phyloP scores from a whole-genome alignment of 2,329 filamentous ascomycete species.

The Scedosporium dehoogii region DNA sequence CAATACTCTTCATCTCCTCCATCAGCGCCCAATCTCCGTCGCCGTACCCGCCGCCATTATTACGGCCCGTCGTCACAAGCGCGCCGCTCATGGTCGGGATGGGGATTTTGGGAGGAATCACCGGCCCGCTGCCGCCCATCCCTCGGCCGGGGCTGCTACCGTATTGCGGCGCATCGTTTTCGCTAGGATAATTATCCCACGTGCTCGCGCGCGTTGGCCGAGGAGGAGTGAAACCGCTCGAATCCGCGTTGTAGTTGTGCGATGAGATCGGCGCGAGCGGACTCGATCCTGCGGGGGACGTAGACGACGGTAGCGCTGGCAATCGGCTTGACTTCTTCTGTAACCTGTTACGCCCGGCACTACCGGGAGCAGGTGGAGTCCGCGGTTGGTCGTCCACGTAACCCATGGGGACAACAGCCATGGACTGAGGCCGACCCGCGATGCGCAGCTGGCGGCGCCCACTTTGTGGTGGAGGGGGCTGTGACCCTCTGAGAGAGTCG shows the following conservation, averaged over 20 bases:
- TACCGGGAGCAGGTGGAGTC: slow-evolving; percentile 20
- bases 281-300: slow-evolving; percentile 28
- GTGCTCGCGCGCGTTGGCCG: slow-evolving; percentile 35
- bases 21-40: slow-evolving; percentile 49
- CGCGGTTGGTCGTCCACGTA: slow-evolving; percentile 21
- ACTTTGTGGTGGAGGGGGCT: slow-evolving; percentile 38
- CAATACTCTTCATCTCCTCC: slow-evolving; percentile 60
- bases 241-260: slow-evolving; percentile 37
- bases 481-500: slow-evolving; percentile 40
- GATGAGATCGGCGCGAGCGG: slow-evolving; percentile 44
- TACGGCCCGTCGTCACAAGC: slow-evolving; percentile 16
- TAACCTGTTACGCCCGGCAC: slow-evolving; percentile 45
- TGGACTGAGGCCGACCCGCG: slow-evolving; percentile 39
- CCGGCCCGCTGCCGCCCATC: slow-evolving; percentile 29
- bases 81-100: slow-evolving; percentile 36
- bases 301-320: slow-evolving; percentile 29
- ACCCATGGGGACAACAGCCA: slow-evolving; percentile 20
- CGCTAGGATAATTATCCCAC: slow-evolving; percentile 39
- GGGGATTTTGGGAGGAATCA: slow-evolving; percentile 63
- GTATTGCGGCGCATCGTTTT: slow-evolving; percentile 38
- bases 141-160: slow-evolving; percentile 16
- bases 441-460: slow-evolving; percentile 43
- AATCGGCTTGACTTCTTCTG: slow-evolving; percentile 50
- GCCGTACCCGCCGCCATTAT: slow-evolving; percentile 20
- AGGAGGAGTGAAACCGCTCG: slow-evolving; percentile 29